phyloP scores from a whole-genome alignment of 768 basidiomycete species.

The Boletus rufocinnamomeus region DNA sequence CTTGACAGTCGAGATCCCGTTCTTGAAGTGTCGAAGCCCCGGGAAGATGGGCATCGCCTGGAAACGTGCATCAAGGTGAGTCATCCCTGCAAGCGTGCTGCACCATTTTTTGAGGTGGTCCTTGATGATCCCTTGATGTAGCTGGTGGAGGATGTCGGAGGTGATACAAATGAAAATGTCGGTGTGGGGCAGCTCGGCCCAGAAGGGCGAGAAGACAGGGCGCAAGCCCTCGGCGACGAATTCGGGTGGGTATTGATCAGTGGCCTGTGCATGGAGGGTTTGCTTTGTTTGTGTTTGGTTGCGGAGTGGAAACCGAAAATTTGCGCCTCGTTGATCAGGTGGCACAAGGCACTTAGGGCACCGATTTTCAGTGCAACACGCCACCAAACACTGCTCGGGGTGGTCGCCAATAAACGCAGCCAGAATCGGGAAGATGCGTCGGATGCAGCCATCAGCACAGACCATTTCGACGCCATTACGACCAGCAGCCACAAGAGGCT shows the following conservation, averaged over 20 bases:
- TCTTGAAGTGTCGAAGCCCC: no score
- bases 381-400: neutral
- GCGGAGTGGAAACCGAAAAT: neutral
- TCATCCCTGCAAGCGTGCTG: no score
- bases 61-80: no score
- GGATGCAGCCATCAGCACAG: neutral
- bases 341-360: neutral
- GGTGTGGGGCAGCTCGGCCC: neutral
- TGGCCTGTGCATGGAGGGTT: neutral
- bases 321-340: neutral
- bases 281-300: neutral
- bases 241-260: neutral
- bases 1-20: no score
- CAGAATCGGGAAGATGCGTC: fast-evolving
- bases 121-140: no score
- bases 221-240: neutral
- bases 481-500: fast-evolving
- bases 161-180: neutral
- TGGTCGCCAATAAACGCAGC: neutral
- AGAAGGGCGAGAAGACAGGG: neutral
- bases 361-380: neutral
- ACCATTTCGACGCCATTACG: neutral
- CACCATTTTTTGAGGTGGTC: no score
- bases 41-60: no score
- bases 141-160: no score